Conservation (phyloP, 257 asterid species). For the Penstemon eatonii region DNA sequence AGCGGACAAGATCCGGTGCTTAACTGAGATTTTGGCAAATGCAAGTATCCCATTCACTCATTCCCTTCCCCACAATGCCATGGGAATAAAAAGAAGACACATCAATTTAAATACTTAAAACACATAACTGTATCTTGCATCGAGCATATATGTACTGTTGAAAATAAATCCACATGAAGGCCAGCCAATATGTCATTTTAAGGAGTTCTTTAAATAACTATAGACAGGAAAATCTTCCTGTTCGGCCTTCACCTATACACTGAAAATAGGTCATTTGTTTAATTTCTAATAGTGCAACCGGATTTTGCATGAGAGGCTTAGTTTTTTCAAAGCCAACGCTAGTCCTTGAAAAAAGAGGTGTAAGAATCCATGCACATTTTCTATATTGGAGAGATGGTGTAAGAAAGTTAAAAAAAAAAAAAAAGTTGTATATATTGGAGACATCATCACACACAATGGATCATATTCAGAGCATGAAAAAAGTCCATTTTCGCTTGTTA, state of each 20-base stretch:
- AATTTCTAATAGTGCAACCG: constrained; percentile 8
- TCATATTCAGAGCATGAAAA: not conserved
- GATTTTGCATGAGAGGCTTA: not conserved
- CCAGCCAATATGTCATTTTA: not conserved
- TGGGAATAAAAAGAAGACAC: not conserved
- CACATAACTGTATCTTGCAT: constrained; percentile 2
- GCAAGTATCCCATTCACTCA: not conserved
- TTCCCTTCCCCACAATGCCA: not conserved
- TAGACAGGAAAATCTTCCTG: not conserved
- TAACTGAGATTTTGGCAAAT: not conserved
- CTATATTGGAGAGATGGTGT: not conserved
- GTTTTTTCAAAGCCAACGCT: constrained; percentile 7
- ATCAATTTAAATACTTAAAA: not conserved
- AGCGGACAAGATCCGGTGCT: not conserved
- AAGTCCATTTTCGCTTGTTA: not conserved
- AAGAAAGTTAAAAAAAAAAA: not conserved
- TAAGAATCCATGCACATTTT: not conserved
- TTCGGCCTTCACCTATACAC: not conserved
- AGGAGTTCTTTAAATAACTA: constrained; percentile 5
- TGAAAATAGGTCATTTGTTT: not conserved
- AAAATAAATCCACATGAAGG: not conserved
- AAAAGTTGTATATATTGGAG: not conserved
- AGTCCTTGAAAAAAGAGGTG: not conserved
- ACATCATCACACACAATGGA: not conserved
- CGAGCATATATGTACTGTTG: not conserved